Conservation (phyloP, 257 asterid species). For the Cruciata laevipes region DNA sequence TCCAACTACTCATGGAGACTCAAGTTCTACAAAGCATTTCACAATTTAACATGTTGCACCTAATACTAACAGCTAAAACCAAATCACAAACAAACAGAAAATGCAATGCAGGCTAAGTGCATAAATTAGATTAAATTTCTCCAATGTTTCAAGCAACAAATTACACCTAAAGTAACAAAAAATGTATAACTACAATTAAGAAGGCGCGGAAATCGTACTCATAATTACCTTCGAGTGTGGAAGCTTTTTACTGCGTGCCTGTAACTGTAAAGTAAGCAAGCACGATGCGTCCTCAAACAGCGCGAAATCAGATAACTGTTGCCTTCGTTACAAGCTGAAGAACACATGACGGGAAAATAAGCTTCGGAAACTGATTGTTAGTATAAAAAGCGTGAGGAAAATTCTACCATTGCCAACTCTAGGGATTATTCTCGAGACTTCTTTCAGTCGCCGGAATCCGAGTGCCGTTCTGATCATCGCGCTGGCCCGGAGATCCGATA, state of each 20-base stretch:
- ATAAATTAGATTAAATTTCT: not conserved
- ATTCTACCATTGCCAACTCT: constrained; percentile 33
- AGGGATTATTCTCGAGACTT: constrained; percentile 25
- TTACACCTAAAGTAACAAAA: not conserved
- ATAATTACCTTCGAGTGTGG: constrained; percentile 38
- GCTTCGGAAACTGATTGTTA: not conserved
- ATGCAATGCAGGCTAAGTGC: not conserved
- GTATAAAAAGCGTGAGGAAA: not conserved
- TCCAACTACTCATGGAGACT: constrained; percentile 10
- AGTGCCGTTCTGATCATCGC: constrained; percentile 31
- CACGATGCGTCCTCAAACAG: constrained; percentile 18
- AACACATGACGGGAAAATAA: constrained; percentile 1
- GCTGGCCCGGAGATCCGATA: not conserved
- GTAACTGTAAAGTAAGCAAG: constrained; percentile 15
- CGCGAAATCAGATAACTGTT: constrained; percentile 19
- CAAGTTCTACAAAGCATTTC: not conserved
- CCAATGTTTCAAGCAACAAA: not conserved
- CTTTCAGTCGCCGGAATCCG: constrained; percentile 39
- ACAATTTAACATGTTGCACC: not conserved
- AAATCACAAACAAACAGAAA: not conserved
- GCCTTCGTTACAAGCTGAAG: constrained; percentile 25
- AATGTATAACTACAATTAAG: not conserved
- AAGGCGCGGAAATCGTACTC: not conserved
- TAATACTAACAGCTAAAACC: not conserved
- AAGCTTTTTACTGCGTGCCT: constrained; percentile 19